Conservation (phyloP, 352 stramenopile genomes). For the Phytophthora quininea region DNA sequence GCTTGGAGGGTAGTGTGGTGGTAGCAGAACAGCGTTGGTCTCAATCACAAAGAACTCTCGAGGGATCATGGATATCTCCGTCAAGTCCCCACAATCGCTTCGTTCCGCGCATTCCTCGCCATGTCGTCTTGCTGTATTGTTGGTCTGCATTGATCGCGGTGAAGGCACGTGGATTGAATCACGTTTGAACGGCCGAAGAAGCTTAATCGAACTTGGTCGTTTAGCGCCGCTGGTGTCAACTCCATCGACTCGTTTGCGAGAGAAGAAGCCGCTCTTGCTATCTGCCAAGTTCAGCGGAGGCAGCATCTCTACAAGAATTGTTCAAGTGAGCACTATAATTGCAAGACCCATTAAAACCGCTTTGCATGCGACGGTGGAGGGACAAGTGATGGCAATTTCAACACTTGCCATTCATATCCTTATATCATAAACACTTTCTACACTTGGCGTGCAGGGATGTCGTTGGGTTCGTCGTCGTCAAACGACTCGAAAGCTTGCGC, state of each 20-base stretch:
- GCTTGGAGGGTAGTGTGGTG: conserved; percentile 51
- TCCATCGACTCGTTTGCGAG: conserved; percentile 32
- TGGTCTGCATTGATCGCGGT: conserved; percentile 11
- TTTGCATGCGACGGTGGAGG: no score
- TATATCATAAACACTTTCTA: conserved; percentile 26
- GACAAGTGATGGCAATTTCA: no score
- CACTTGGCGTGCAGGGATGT: conserved; percentile 27
- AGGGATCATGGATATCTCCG: conserved; percentile 57
- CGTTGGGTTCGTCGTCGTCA: conserved; percentile 40
- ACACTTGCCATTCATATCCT: background rate
- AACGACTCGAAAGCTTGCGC: conserved; percentile 35
- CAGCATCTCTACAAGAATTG: conserved; percentile 29
- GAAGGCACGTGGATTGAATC: conserved; percentile 12
- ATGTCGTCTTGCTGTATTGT: background rate
- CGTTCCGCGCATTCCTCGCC: background rate
- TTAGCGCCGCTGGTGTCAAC: conserved; percentile 17
- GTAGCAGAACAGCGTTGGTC: conserved; percentile 62
- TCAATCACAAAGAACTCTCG: conserved; percentile 84
- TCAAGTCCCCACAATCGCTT: conserved; percentile 15
- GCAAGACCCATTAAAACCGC: no score
- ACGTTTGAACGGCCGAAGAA: conserved; percentile 24
- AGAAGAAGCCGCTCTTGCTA: conserved; percentile 44
- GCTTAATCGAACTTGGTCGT: conserved; percentile 25
- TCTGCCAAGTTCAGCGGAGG: conserved; percentile 48
- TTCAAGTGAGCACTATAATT: no score